Percentiles rank a stretch among this genome's conserved stretches.
Conservation (phyloP, 352 stramenopile genomes). For the Thalassiosira mediterranea region DNA sequence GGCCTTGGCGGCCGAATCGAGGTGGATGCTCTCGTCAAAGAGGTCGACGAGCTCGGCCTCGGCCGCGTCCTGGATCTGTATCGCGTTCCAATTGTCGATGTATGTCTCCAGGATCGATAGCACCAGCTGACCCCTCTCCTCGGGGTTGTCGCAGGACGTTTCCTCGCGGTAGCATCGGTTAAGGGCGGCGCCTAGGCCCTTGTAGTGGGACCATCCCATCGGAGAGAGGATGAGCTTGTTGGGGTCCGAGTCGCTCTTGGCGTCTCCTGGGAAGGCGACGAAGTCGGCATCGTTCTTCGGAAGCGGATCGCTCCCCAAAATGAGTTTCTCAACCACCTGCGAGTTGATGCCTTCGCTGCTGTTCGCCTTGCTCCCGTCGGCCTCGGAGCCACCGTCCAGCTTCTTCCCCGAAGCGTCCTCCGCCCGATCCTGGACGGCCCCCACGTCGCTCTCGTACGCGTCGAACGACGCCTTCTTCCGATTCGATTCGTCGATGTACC, state of each 20-base stretch:
- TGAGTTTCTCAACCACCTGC: slow-evolving; percentile 74
- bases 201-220: slow-evolving; percentile 68
- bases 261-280: slow-evolving; percentile 49
- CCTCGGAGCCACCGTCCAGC: slow-evolving; percentile 22
- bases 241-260: slow-evolving; percentile 18
- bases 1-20: slow-evolving; percentile 37
- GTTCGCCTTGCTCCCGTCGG: slow-evolving; percentile 13
- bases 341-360: slow-evolving; percentile 53
- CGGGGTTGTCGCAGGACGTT: slow-evolving; percentile 16
- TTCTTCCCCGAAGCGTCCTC: too few relatives aligned
- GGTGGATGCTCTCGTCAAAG: slow-evolving; percentile 72
- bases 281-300: slow-evolving; percentile 65
- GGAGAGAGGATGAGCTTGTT: slow-evolving; percentile 35
- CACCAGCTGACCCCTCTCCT: slow-evolving; percentile 51
- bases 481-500: slow-evolving; percentile 74
- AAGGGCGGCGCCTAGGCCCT: slow-evolving; percentile 56
- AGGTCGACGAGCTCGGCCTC: slow-evolving; percentile 80
- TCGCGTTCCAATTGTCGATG: slow-evolving; percentile 81
- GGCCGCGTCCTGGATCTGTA: slow-evolving; percentile 60
- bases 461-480: slow-evolving; percentile 71
- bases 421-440: too few relatives aligned
- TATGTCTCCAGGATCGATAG: slow-evolving; percentile 68
- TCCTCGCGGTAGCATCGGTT: slow-evolving; percentile 53
- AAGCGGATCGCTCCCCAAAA: slow-evolving; percentile 70
- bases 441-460: slow-evolving; percentile 65